phyloP scores from a whole-genome alignment of 139 green algal genomes.

The Micractinium conductrix region DNA sequence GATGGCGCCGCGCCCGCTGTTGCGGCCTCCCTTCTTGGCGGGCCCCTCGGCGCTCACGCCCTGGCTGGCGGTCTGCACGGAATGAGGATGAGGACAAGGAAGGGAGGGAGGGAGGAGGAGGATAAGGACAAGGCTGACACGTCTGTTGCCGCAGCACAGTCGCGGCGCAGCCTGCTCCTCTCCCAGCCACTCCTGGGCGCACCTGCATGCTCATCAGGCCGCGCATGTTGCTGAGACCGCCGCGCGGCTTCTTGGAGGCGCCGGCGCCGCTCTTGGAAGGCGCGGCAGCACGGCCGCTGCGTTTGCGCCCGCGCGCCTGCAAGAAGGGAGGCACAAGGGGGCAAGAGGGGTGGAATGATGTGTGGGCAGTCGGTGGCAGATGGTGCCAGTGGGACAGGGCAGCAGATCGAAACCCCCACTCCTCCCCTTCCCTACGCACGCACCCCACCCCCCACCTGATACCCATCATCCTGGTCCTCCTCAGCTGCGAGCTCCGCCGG shows the following conservation, averaged over 20 bases:
- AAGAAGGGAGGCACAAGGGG: not conserved
- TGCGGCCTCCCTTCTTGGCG: slow-evolving; percentile 3
- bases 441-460: not conserved
- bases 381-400: not conserved
- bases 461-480: slow-evolving; percentile 4
- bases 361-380: not conserved
- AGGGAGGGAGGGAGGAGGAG: not conserved
- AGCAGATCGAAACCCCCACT: not conserved
- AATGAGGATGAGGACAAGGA: not conserved
- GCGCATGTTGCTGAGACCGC: not conserved
- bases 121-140: not conserved
- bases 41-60: not conserved
- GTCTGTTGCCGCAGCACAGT: not conserved
- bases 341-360: not conserved
- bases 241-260: slow-evolving; percentile 20
- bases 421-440: not conserved
- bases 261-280: not conserved
- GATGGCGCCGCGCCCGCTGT: not conserved
- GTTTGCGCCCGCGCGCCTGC: slow-evolving; percentile 22
- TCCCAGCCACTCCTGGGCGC: not conserved
- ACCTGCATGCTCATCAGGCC: slow-evolving; percentile 34
- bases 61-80: slow-evolving; percentile 11
- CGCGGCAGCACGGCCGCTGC: slow-evolving; percentile 11
- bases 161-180: not conserved
- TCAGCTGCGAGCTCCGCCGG: not conserved